Base-by-base conservation (phyloP, 768 basidiomycete species). In the Pulveroboletus sp. region DNA sequence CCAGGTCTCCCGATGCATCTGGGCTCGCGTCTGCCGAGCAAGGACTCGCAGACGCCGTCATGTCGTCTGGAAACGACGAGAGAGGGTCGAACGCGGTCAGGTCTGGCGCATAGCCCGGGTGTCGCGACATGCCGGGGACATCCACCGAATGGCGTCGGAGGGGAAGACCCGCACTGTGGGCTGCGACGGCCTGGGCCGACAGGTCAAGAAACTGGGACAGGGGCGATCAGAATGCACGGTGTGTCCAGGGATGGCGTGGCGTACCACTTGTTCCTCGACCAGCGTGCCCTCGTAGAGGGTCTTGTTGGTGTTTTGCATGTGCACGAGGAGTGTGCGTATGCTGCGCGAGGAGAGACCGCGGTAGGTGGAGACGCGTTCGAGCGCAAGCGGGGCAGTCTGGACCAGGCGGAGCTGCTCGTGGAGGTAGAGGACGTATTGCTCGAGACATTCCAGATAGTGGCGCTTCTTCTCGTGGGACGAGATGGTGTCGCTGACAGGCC, bases 381-480 rank as follows among this genome's bases (percentile, higher is more conserved):
- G 65, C 1, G 69, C 56, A 1, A 72, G 63, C 1, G 84, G 81
- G 0, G 64, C 59, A 0, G 71, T 65, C 14, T 79, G 78, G 11
- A 82, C 61, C 39, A 78, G 74, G 0, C 68, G 68, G 34, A 85
- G 69, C 47, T 84, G 82, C 24, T 85, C 73, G 52, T 85, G 84
- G 11, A 87, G 70, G 56, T 80, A 86, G 24, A 75, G 60, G 13
- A 87, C 78, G 61, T 87, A 89, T 49, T 84, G 77, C 55, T 89
- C 86, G 7, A 89, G 66, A 54, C 82, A 85, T 56, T 85, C 84
- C 20, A 88, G 74, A 58, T 88, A 87, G 57, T 82, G 76, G 3
- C 86, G 70, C 57, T 87, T 87, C 59, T 87, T 87, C 58, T 88
- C 86, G 57, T 89, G 86, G 6, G 85, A 86, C 3, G 86, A 83